Percentiles rank a stretch among this genome's conserved stretches.
Conservation (phyloP, 2,329 filamentous ascomycete species). For the Emericellopsis atlantica region DNA sequence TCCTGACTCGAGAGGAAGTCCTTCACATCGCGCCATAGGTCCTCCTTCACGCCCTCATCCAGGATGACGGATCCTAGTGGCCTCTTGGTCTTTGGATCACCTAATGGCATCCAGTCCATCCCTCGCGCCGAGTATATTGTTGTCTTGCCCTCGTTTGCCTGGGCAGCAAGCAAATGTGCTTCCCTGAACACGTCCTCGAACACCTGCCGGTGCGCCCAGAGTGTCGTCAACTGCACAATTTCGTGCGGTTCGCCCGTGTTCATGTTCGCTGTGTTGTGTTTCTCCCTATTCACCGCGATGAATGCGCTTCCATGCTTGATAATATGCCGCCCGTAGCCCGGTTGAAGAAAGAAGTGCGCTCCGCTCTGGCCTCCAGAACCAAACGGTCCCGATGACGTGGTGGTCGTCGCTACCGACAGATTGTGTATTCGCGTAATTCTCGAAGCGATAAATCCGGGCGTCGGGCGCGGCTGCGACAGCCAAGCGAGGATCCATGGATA, state of each 20-base stretch:
- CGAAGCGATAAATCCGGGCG: constrained; percentile 44
- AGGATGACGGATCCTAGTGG: constrained; percentile 81
- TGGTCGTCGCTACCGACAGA: constrained; percentile 44
- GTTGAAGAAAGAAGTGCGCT: constrained; percentile 78
- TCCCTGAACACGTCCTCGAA: constrained; percentile 86
- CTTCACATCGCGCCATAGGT: constrained; percentile 65
- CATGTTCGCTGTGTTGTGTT: constrained; percentile 71
- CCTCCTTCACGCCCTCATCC: constrained; percentile 71
- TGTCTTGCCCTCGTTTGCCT: constrained; percentile 83
- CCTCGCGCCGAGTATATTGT: constrained; percentile 79
- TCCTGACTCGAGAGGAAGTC: constrained; percentile 69
- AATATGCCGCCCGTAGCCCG: constrained; percentile 81
- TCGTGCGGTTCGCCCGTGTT: constrained; percentile 86
- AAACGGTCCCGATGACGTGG: constrained; percentile 44
- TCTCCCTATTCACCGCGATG: constrained; percentile 75
- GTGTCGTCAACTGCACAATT: constrained; percentile 79
- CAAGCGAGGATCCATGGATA: constrained; percentile 92
- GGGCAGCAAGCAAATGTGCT: constrained; percentile 67
- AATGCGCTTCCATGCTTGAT: constrained; percentile 79
- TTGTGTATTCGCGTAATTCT: constrained; percentile 48
- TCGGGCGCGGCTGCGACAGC: constrained; percentile 72
- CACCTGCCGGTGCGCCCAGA: constrained; percentile 79
- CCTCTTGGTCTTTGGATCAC: constrained; percentile 73
- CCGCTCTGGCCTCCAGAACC: constrained; percentile 53
- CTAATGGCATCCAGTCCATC: constrained; percentile 75